These are phyloP conservation scores for Aspergillus fijiensis DNA, from an alignment of 2,329 filamentous ascomycete species.

Conservation along the genomic window DNA sequence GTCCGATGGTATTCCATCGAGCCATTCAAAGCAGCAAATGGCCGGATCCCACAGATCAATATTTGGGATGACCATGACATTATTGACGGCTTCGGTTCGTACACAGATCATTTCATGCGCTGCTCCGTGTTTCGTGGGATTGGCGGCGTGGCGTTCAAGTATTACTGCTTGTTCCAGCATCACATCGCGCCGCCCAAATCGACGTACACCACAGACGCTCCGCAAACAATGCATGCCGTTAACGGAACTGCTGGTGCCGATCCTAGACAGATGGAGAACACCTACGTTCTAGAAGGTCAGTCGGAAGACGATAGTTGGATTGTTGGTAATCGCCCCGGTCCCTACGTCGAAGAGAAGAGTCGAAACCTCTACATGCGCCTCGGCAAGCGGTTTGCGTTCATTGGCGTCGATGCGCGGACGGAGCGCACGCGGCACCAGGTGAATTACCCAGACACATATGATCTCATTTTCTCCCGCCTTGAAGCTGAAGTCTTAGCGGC, in stretches of 20 bases:
- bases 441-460: slow-evolving; percentile 72
- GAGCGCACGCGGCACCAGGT: slow-evolving; percentile 87
- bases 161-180: slow-evolving; percentile 68
- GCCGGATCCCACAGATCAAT: slow-evolving; percentile 64
- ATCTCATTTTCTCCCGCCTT: slow-evolving; percentile 59
- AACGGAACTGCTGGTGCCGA: slow-evolving; percentile 59
- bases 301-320: slow-evolving; percentile 72
- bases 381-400: slow-evolving; percentile 63
- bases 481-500: slow-evolving; percentile 51
- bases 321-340: slow-evolving; percentile 68
- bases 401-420: slow-evolving; percentile 61
- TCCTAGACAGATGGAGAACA: slow-evolving; percentile 69
- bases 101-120: slow-evolving; percentile 67
- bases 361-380: slow-evolving; percentile 63
- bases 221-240: slow-evolving; percentile 51
- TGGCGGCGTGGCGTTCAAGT: slow-evolving; percentile 58
- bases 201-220: slow-evolving; percentile 77
- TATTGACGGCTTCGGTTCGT: slow-evolving; percentile 66
- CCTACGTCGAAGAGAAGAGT: slow-evolving; percentile 63
- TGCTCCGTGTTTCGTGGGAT: slow-evolving; percentile 65
- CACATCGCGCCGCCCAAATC: slow-evolving; percentile 81
- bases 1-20: slow-evolving; percentile 67
- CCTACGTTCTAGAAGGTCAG: slow-evolving; percentile 65
- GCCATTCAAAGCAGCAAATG: slow-evolving; percentile 60
- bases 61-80: slow-evolving; percentile 68